Base-by-base conservation (phyloP, 257 asterid genomes). In the Coffea canephora region DNA sequence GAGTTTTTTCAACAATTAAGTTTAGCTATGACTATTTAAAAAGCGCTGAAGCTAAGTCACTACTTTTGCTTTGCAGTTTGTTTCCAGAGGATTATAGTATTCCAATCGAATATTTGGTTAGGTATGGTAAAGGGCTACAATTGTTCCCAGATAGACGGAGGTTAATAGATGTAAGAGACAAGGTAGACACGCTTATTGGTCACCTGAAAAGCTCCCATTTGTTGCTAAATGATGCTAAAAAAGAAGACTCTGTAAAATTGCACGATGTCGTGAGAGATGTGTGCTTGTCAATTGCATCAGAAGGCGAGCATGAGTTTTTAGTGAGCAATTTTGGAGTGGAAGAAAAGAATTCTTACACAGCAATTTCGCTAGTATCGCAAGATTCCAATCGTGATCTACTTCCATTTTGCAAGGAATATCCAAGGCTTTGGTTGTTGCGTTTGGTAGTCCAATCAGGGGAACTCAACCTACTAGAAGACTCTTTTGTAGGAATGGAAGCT, bases 261-360 rank as follows among this genome's bases (percentile, higher is more conserved):
- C 59, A 78, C 41, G 82, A 78, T 78, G 77, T 78, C 43, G 71
- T 78, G 9, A 16, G 81, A 7, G 81, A 78, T 69, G 66, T 54
- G 19, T 69, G 81, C 71, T 54, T 78, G 62, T 0, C 0, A 19
- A 69, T 78, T 68, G 75, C 76, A 0, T 59, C 65, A 18, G 21
- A 59, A 7, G 6, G 19, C n/a, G n/a, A 3, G 5, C 43, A 49
- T 25, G 75, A 3, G 34, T 77, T 0, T 36, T 16, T 78, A 69
- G 65, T 52, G 3, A 31, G 27, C 4, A 48, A 78, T 39, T 5
- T 18, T 15, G 68, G 68, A 14, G 34, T 52, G 12, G 50, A 9
- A 62, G 75, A 69, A 8, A 27, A 76, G 67, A 76, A 75, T 25
- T 19, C 45, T 7, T 78, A 39, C 5, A 69, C 11, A 48, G 81